Evolutionary conservation across 305 asterid species (phyloP).

Genomic region (Plantago coronopus): DNA sequence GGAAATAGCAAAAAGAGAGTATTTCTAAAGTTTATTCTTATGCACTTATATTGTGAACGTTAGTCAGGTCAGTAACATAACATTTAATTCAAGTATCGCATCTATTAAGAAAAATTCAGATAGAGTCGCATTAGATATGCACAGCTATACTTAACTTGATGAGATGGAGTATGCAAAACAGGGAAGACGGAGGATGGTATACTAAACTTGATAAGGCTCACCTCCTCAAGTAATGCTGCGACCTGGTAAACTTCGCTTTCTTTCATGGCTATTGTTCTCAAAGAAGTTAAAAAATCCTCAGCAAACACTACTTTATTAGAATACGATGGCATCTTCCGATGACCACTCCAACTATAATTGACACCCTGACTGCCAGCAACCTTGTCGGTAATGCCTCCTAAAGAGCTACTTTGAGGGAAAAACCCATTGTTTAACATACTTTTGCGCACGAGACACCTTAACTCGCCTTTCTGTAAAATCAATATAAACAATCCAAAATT

Average conservation of each 20-base stretch:
- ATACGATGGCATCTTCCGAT: conserved; percentile 68
- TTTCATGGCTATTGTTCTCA: conserved; percentile 81
- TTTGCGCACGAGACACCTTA: conserved; percentile 74
- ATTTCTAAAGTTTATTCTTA: no score
- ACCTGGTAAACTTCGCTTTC: conserved; percentile 65
- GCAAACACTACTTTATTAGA: conserved; percentile 67
- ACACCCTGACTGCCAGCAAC: conserved; percentile 21
- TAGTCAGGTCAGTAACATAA: background rate
- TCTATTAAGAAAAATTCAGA: background rate
- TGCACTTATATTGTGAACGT: conserved; percentile 2
- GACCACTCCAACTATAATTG: conserved; percentile 74
- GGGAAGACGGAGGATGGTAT: background rate
- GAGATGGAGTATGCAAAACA: background rate
- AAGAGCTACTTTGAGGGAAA: conserved; percentile 44
- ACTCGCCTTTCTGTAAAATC: conserved; percentile 62
- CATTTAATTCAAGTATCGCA: background rate
- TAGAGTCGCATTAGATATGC: background rate
- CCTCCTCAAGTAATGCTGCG: conserved; percentile 77
- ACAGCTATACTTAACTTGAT: background rate
- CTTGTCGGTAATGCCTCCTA: conserved; percentile 31
- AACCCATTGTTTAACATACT: conserved; percentile 63
- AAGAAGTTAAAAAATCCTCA: conserved; percentile 66
- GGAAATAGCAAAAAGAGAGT: no score
- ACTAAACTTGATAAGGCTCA: conserved; percentile 24
- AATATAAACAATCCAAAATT: conserved; percentile 11